Conservation (phyloP, 306 rosid species). For the Prinsepia uniflora region DNA sequence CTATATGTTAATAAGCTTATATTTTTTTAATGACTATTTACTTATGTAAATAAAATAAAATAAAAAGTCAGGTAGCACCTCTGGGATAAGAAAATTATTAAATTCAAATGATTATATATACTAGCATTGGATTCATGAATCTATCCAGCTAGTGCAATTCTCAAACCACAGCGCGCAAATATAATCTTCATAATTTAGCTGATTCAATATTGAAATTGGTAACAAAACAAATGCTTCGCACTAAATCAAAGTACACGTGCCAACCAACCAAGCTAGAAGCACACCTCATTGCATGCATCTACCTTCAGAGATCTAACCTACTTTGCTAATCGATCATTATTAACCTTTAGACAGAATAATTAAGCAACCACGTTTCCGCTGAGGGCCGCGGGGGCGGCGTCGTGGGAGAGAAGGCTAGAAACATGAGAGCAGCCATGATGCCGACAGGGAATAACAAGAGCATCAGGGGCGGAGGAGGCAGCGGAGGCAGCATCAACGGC, state of each 20-base stretch:
- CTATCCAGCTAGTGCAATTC: too few species aligned
- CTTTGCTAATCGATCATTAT: not conserved
- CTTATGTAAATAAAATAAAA: too few species aligned
- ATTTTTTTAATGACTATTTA: too few species aligned
- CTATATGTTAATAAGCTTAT: too few species aligned
- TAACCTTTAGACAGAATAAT: constrained; percentile 6
- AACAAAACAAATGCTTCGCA: not conserved
- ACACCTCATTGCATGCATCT: not conserved
- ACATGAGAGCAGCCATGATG: constrained; percentile 67
- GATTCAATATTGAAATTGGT: too few species aligned
- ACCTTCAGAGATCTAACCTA: not conserved
- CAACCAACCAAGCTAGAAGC: not conserved
- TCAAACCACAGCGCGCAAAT: too few species aligned
- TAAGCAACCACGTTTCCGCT: constrained; percentile 27
- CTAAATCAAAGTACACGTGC: not conserved
- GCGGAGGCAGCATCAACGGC: constrained; percentile 64
- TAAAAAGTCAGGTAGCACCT: too few species aligned
- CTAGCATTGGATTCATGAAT: too few species aligned
- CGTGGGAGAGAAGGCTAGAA: constrained; percentile 56
- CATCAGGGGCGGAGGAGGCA: constrained; percentile 72
- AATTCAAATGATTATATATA: too few species aligned
- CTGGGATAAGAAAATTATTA: too few species aligned
- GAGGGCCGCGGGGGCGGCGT: not conserved
- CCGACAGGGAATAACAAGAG: constrained; percentile 68
- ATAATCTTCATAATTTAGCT: too few species aligned